Base-by-base conservation (phyloP, 345 rosid species). In the Acer campestre region DNA sequence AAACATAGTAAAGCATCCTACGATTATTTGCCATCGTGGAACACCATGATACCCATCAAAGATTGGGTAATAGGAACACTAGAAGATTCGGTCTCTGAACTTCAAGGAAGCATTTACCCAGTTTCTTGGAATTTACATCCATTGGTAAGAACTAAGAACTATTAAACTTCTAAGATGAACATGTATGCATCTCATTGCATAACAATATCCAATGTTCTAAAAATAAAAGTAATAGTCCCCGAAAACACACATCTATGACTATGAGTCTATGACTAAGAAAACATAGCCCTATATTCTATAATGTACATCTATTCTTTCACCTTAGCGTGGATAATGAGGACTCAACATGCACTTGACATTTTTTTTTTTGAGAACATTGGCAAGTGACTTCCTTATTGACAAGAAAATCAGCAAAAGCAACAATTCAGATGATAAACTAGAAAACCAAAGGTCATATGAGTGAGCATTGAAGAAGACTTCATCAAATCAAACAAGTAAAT, bases 321-420 rank as follows among this genome's bases (percentile, higher is more conserved):
- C 3, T 31, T 35, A 65, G 22, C 22, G 0, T 65, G 40, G 66
- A 65, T 16, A 35, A 35, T 65, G 46, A n/a, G 25, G 42, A 73
- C 58, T 7, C 40, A 56, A 71, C 29, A 27, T 6, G 48, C 53
- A 27, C 16, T 61, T 73, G 48, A 73, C 13, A 42, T 74, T 25
- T 59, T 17, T 61, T 12, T 44, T 17, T 61, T 61, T 12, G 44
- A 48, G 2, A n/a, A 63, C 40, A 27, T 42, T 46, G 20, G 58
- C 58, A 59, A 71, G 51, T 17, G 53, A 44, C 38, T 23, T 31
- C 55, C 7, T 27, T 18, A 23, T 74, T 63, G 29, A 74, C 4
- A 20, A 51, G 59, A 17, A 74, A 74, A 27, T 62, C 61, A 74
- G 48, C 44, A 31, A 66, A 74, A 27, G 46, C 61, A 74, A 62